Base-by-base conservation (phyloP, 768 basidiomycete genomes). In the Hebeloma cylindrosporum region DNA sequence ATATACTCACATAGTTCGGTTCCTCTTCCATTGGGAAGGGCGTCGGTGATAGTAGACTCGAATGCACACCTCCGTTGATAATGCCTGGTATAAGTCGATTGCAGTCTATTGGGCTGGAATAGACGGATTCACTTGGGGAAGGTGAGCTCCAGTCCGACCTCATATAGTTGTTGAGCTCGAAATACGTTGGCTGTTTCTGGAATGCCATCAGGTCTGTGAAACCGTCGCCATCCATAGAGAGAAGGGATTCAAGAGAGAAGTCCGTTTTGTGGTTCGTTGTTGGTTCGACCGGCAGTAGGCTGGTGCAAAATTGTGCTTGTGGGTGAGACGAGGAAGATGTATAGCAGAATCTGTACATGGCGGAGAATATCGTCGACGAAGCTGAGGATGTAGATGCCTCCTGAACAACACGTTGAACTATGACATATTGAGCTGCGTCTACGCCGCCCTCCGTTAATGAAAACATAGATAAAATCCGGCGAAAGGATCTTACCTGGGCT, bases 361-460 rank as follows among this genome's bases (percentile, higher is more conserved):
- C 80, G 9, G 78, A 79, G 61, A 82, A 83, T 39, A 80, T 64
- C 23, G 63, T 54, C 18, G 57, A 50, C 16, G 61, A 37, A 4
- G 57, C 41, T 16, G 58, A 52, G 9, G 53, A 58, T 20, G 67
- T 54, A 20, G 53, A 52, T 22, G 65, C 60, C 34, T 68, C 65
- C 44, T 68, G 65, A 20, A 68, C 54, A 34, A 88, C 79, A 38
- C 83, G 78, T 58, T 88, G 86, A 31, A 79, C 64, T 56, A 88
- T 84, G 2, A 75, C 78, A 61, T 77, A 88, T 43, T 74, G 63
- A 3, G 82, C 78, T 16, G 83, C 82, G 62, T 88, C 86, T 88
- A 46, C 41, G 13, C 33, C 31, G 23, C 13, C 36, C 11, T 45
- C 31, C 35, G 29, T 47, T 47, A 50, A 55, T 45, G 5, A 26